Evolutionary conservation across 495 filamentous ascomycete genomes (phyloP), one percentile per base, ranked within the genome.

Genomic region (Trichoderma asperelloides): DNA sequence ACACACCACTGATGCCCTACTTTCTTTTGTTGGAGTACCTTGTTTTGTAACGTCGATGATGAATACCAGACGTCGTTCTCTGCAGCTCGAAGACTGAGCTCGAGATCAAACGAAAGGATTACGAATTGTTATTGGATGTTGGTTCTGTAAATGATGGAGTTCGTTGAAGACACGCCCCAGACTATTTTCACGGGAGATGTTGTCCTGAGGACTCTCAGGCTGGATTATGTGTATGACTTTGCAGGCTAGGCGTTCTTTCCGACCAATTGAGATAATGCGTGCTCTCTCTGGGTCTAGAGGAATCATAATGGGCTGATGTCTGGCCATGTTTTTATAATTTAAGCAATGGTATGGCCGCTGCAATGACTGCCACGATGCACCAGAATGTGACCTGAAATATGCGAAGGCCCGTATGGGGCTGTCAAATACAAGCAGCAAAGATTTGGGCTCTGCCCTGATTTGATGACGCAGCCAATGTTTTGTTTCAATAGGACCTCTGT

Each of bases 1-100:
- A 77, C 75, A 39, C 70, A 57, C n/a, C 63, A 71, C n/a, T 73
- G 41, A 68, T 66, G 27, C 47, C 13, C 43, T 64, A 68, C 49
- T 23, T 39, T 62, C 63, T 63, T 27, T 62, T 23, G 33, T 40
- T 66, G 70, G 70, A 68, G 67, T 65, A 73, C 70, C 69, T 23
- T 62, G 37, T 21, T 72, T 51, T 71, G 71, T 65, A n/a, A 60
- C 23, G 23, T 60, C 55, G 11, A 28, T 60, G 55, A 60, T 30
- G 55, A 27, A 25, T 16, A 30, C 55, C 23, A 60, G 55, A 30
- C 55, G 23, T 12, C 27, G 55, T 30, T 60, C 55, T 60, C 18
- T 23, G 55, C 23, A 23, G 27, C 11, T 25, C 9, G 30, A 12
- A n/a, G 25, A 25, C 55, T 30, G 23, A 30, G 55, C 55, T 60